Base-by-base conservation (phyloP, 2,329 filamentous ascomycete genomes). In the Diplodia mutila region DNA sequence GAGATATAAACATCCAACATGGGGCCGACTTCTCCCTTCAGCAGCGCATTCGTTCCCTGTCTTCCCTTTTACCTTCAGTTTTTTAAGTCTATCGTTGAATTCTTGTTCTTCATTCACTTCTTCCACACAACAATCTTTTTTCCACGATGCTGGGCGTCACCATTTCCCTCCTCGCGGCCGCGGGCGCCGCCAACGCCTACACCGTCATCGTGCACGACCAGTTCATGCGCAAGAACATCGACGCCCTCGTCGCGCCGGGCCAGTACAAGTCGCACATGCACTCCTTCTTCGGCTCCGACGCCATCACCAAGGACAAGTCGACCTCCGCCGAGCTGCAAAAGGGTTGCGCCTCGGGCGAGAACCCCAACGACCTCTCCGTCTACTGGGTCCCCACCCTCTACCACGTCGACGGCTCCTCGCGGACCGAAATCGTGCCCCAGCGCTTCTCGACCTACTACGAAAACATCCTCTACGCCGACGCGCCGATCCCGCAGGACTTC, bases 381-480 rank as follows among this genome's bases (percentile, higher is more conserved):
- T 84, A 84, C 76, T 84, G 80, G 82, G 75, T 79, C 0, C 82
- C 81, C 0, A 83, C 82, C 0, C 75, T 82, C 18, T 76, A 80
- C 1, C 79, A 77, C 70, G 78, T 77, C 46, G 71, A 76, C 25
- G 74, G 76, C 42, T 72, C 68, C n/a, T 74, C 74, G 55, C 78
- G 75, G 42, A 79, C 71, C 8, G 75, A 76, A 18, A 78, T 77
- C 14, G 76, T 71, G 65, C 73, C 74, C 57, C 72, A 69, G 66
- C 78, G 80, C 64, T 84, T 85, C 76, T 80, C 75, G 46, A 80
- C 82, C 21, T 84, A 84, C 75, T 84, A 84, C 74, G 69, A 72
- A 46, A 80, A 79, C 37, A 75, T 81, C 23, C 77, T 78, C 5
- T 74, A 78, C 21, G 81, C 82, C 29, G 81, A 84, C 69, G 73